Base-by-base conservation (phyloP, 208 protist species). In the Tritrichomonas foetus region DNA sequence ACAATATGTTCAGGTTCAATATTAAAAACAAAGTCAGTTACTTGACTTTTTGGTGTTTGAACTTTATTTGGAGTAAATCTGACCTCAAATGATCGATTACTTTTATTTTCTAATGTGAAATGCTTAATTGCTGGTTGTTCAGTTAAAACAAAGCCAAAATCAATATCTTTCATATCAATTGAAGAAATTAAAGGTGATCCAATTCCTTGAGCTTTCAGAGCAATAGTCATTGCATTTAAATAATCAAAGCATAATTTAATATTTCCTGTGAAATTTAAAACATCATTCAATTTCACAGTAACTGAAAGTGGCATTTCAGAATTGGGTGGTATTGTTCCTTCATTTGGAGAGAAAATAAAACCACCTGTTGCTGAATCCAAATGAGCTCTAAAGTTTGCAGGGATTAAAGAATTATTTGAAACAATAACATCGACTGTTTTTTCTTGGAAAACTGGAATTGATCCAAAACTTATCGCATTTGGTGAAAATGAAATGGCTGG, bases 61-160 rank as follows among this genome's bases (percentile, higher is more conserved):
- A 49, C 41, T 39, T 89, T 61, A n/a, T 89, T 16, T 20, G 47
- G 14, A 0, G 78, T 53, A 20, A 44, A 89, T 39, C 78, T 3
- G 25, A 89, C 39, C 39, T 89, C 78, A 53, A 27, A 44, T 27
- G 16, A 1, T 57, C 47, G 33, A n/a, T 89, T 44, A 16, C 47
- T 57, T 57, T 57, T 89, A 49, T 89, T 89, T 53, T 25, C 41
- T 33, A 89, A 41, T 20, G n/a, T 1, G 47, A 89, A 89, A 39
- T 16, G 11, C 22, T 89, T 89, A 44, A 27, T 33, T 39, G 78
- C 9, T 53, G 41, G 41, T 39, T 61, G 41, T 27, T 89, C 41
- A 8, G 47, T 89, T 89, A 89, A 89, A 39, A 89, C 44, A 39
- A 33, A n/a, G 5, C 78, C 78, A 61, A 89, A 89, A 89, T 89